Percentiles rank a stretch among this genome's conserved stretches.
phyloP scores from a whole-genome alignment of 1,284 basidiomycete species.

The Mycosarcoma mackinlayi region DNA sequence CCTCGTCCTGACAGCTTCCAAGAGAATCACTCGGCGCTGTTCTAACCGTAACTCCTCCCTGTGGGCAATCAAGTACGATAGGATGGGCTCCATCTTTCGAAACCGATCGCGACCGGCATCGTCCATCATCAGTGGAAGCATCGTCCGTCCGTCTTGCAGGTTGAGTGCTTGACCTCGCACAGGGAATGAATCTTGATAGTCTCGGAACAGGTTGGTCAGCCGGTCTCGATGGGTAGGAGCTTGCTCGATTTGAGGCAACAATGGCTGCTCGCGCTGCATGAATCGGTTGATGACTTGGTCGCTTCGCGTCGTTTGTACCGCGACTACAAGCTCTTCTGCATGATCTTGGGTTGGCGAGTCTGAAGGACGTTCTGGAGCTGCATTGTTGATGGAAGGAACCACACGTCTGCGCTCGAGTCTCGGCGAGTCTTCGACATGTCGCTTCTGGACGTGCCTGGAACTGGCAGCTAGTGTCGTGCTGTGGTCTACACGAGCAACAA shows the following conservation, averaged over 20 bases:
- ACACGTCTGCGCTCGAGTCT: not conserved
- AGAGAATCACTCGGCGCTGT: not conserved
- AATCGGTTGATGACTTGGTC: not conserved
- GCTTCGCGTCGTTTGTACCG: not conserved
- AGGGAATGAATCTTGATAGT: not conserved
- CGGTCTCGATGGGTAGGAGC: not conserved
- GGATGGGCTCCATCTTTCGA: constrained; percentile 6
- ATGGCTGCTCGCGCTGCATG: not conserved
- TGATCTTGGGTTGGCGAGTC: not conserved
- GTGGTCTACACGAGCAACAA: not conserved
- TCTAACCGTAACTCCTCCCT: not conserved
- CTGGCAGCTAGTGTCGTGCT: too few relatives aligned
- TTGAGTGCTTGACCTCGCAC: not conserved
- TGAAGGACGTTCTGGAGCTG: too few relatives aligned
- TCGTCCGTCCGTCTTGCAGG: not conserved
- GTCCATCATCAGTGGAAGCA: not conserved
- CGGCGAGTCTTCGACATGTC: not conserved
- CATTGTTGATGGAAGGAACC: too few relatives aligned
- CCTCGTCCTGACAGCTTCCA: not conserved
- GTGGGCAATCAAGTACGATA: constrained; percentile 7
- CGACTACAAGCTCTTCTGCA: too few relatives aligned
- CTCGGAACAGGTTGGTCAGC: not conserved
- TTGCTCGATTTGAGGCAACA: not conserved
- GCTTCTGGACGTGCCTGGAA: not conserved
- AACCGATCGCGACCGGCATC: constrained; percentile 13